Evolutionary conservation across 164 flowering plant genomes (phyloP), one percentile per base, ranked within the genome.

Genomic region (Vitis rupestris): DNA sequence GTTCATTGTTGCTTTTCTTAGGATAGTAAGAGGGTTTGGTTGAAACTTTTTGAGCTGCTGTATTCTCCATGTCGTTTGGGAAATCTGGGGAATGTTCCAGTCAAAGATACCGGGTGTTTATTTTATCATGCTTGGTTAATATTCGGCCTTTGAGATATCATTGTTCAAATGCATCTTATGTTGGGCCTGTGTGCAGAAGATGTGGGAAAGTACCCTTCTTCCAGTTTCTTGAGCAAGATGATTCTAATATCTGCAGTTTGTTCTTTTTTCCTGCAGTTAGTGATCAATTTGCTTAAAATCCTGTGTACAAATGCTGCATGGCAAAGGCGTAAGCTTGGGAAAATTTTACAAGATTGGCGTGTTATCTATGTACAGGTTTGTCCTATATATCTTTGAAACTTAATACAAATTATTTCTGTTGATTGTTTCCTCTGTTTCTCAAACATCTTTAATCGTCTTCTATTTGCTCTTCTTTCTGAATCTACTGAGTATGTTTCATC

Each of bases 251-350:
- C 44, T 73, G 30, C 44, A 23, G 50, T 37, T 37, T 67, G 9
- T 59, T 59, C 37, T 72, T 66, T 8, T 70, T 50, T 54, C 10
- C 37, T 82, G 86, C 91, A 95, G 99, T 75, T 92, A 56, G 80
- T 85, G 55, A 80, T 87, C 71, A 89, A 82, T 79, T 82, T 93
- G 84, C 90, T 96, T 63, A 90, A 83, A 86, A 82, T 90, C 75
- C 88, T 96, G 27, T 93, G 97, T 74, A 85, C 99, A 66, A 96
- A 96, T 85, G 64, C 86, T 76, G 91, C 99, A 62, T 96, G 99
- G 99, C 98, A 93, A 86, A 85, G 99, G 79, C 98, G 98, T 59
- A 93, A 96, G 79, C 95, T 96, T 77, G 99, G 99, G 63, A 96
- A 91, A 74, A 84, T 92, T 73, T 76, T 96, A 74, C 94, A 96